Evolutionary conservation across 2,329 filamentous ascomycete species (phyloP).

Genomic region (Torrubiellomyces zombiae): DNA sequence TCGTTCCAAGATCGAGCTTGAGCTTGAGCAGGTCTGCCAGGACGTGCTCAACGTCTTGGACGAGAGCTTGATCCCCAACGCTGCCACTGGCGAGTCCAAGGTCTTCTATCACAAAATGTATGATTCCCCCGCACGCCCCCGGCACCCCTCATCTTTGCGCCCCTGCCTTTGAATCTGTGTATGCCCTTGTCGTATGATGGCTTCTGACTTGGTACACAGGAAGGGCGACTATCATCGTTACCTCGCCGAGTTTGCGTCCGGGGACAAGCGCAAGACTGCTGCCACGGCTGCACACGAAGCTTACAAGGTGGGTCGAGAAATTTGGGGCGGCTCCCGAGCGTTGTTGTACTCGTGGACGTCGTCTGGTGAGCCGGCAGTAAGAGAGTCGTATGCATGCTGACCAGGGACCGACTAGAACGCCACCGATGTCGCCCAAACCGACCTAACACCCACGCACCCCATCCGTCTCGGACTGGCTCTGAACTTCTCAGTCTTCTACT

Average conservation of each 20-base stretch:
- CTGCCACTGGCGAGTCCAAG: conserved; percentile 94
- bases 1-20: conserved; percentile 93
- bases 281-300: conserved; percentile 81
- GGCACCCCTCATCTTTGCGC: not conserved
- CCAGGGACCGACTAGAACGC: conserved; percentile 55
- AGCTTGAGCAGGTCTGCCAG: conserved; percentile 96
- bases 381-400: too few species aligned
- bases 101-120: conserved; percentile 99
- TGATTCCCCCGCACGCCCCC: conserved; percentile 14
- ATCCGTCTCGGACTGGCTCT: conserved; percentile 94
- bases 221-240: conserved; percentile 97
- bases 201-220: conserved; percentile 30
- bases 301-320: conserved; percentile 71
- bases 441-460: conserved; percentile 92
- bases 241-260: conserved; percentile 81
- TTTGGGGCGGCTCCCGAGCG: too few species aligned
- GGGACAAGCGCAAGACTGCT: conserved; percentile 81
- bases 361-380: too few species aligned
- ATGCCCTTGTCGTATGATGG: too few species aligned
- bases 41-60: conserved; percentile 93
- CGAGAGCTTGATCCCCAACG: conserved; percentile 84
- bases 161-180: conserved; percentile 4
- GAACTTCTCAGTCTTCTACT: conserved; percentile 99
- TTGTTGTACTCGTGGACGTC: too few species aligned
- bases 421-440: conserved; percentile 94